Evolutionary conservation across 208 protist genomes (phyloP), one percentile per base, ranked within the genome.

Genomic region (Leptomonas pyrrhocoris): DNA sequence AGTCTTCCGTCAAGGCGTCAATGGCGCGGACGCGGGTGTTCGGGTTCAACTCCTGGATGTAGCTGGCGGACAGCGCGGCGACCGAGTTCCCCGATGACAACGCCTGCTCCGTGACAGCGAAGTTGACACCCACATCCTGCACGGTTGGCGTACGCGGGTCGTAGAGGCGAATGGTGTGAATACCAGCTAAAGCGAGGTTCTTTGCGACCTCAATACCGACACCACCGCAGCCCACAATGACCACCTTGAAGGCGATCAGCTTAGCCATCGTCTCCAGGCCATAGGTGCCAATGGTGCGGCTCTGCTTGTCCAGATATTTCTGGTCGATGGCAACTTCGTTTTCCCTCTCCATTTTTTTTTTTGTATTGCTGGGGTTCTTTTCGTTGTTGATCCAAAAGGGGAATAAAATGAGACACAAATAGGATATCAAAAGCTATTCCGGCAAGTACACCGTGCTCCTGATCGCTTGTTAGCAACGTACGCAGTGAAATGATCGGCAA

Each of bases 151-250:
- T 69, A 40, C 77, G 79, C 0, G 93, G 81, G 71, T 98, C 94
- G 65, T 83, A 88, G 13, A 98, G 60, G 28, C 77, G 82, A 60
- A 98, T 91, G 25, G 88, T 87, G 68, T 91, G 85, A 23, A 98
- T 82, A 46, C 93, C 92, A 9, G 93, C 90, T 12, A 98, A 66
- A 6, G 89, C 83, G 19, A 98, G 79, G 79, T 98, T 98, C 74
- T 98, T 98, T 13, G 94, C 94, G 6, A 93, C 79, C 82, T 98
- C 96, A 43, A 96, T 73, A 23, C 96, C 96, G 8, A 97, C 81
- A 18, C 93, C 93, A 56, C 86, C 87, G 48, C 97, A 94, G 27
- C 96, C 96, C 28, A 95, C 86, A 59, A 98, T 94, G 45, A 98
- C 78, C 16, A 98, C 91, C 62, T 95, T 93, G 58, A 95, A 92